phyloP scores from a whole-genome alignment of 805 yeast species.

The Pachysolen tannophilus region DNA sequence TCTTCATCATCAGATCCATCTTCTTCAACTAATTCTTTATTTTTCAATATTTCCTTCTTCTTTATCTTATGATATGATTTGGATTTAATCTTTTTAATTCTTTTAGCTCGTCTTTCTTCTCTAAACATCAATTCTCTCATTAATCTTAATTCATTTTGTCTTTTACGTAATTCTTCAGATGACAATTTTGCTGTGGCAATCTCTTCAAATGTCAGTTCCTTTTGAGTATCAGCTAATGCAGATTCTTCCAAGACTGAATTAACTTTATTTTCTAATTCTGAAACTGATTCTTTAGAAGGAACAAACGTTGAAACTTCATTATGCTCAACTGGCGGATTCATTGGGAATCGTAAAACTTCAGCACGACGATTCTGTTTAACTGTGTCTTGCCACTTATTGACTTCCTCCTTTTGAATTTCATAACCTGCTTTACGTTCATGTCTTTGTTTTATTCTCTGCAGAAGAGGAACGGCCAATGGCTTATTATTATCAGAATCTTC shows the following conservation, averaged over 20 bases:
- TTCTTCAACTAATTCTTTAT: conserved; percentile 56
- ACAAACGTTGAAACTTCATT: conserved; percentile 48
- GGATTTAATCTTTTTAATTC: conserved; percentile 91
- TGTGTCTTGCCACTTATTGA: conserved; percentile 81
- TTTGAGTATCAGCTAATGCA: conserved; percentile 59
- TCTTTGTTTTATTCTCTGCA: conserved; percentile 77
- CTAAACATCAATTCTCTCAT: conserved; percentile 97
- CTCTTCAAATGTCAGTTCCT: conserved; percentile 81
- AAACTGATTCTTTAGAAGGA: conserved; percentile 36
- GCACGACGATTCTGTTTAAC: conserved; percentile 75
- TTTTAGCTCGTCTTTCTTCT: conserved; percentile 83
- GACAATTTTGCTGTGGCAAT: conserved; percentile 75
- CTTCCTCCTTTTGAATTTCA: conserved; percentile 80
- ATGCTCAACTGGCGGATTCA: conserved; percentile 35
- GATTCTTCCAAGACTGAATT: conserved; percentile 55
- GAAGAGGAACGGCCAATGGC: conserved; percentile 73
- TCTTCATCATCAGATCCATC: conserved; percentile 50
- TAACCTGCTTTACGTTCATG: conserved; percentile 86
- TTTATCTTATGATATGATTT: conserved; percentile 80
- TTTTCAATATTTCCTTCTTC: conserved; percentile 72
- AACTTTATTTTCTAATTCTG: conserved; percentile 63
- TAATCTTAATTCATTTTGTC: conserved; percentile 75
- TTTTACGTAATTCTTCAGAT: conserved; percentile 66
- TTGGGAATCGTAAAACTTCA: conserved; percentile 75
- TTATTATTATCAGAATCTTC: conserved; percentile 26